Base-by-base conservation (phyloP, 164 flowering plant genomes). In the Annona cherimola region DNA sequence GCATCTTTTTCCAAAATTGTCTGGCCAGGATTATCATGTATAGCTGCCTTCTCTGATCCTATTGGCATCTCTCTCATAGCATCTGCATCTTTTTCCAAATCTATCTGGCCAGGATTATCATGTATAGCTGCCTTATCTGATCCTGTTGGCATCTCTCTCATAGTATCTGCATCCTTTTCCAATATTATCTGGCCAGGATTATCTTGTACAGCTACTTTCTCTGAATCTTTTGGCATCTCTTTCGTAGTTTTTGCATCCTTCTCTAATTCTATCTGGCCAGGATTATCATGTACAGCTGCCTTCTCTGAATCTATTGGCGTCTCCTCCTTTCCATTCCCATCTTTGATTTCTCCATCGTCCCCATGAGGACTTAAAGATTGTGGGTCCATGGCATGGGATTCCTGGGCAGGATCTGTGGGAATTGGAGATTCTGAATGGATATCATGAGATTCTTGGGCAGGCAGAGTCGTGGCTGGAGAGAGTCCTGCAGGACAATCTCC, bases 401-500 rank as follows among this genome's bases (percentile, higher is more conserved):
- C 71, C 59, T 73, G 59, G 62, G 78, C 42, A 61, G 82, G 55
- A 26, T 26, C 35, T 26, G 35, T 26, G 35, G 35, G 35, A 20
- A 54, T 66, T 43, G 75, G 42, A 63, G 61, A 70, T 71, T 77
- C 77, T 68, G 6, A 19, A 57, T 44, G 20, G 35, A 35, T 20
- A 7, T 39, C 9, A 35, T 20, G 39, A 73, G 69, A 42, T 46
- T 59, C 71, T 62, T 73, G 59, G 62, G 78, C 42, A 61, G 82
- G 55, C 63, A 69, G 55, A 9, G 61, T 62, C 39, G 68, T 44
- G 61, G 66, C 42, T 70, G 46, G 61, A 71, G 81, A 69, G 61
- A 84, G 46, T 70, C 77, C 83, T 19, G 72, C 67, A 64, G 81
- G 79, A 71, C 78, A 69, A 68, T 39, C 66, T 73, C 43, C 83